phyloP scores from a whole-genome alignment of 495 filamentous ascomycete species.

The Penicillium ucsense region DNA sequence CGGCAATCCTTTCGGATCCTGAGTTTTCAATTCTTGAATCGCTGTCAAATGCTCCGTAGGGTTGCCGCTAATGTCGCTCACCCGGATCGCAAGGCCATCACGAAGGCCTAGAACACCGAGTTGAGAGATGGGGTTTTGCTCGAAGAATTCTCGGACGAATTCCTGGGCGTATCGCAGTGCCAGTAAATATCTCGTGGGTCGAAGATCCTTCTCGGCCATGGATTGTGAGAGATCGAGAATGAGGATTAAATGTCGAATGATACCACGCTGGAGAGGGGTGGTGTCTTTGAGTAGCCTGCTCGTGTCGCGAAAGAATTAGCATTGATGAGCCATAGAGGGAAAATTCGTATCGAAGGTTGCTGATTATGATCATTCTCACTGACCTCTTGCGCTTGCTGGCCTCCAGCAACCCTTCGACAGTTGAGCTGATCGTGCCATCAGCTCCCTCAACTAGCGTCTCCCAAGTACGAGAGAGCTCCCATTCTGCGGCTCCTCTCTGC shows the following conservation, averaged over 20 bases:
- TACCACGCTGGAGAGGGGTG: slow-evolving; percentile 88
- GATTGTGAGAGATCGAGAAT: slow-evolving; percentile 88
- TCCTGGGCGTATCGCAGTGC: slow-evolving; percentile 74
- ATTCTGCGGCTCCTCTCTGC: slow-evolving; percentile 48
- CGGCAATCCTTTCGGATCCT: slow-evolving; percentile 82
- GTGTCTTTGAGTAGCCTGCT: slow-evolving; percentile 75
- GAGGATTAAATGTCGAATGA: slow-evolving; percentile 87
- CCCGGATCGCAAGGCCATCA: slow-evolving; percentile 75
- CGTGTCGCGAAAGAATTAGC: slow-evolving; percentile 5
- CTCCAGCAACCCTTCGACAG: slow-evolving; percentile 59
- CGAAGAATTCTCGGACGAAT: slow-evolving; percentile 91
- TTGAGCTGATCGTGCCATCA: slow-evolving; percentile 62
- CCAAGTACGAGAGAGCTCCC: slow-evolving; percentile 50
- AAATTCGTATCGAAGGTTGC: neutral
- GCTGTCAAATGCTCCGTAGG: slow-evolving; percentile 78
- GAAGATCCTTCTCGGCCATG: slow-evolving; percentile 91
- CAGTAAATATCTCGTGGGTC: slow-evolving; percentile 75
- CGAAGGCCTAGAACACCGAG: slow-evolving; percentile 83
- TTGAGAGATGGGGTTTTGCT: slow-evolving; percentile 98
- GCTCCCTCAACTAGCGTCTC: slow-evolving; percentile 61
- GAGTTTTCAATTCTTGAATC: slow-evolving; percentile 54
- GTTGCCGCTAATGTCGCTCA: slow-evolving; percentile 87
- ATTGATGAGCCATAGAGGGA: neutral
- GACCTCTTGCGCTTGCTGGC: slow-evolving; percentile 69
- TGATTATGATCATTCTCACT: slow-evolving; percentile 5